Conservation (phyloP, 148 eudicot species). For the Spergularia bocconei region DNA sequence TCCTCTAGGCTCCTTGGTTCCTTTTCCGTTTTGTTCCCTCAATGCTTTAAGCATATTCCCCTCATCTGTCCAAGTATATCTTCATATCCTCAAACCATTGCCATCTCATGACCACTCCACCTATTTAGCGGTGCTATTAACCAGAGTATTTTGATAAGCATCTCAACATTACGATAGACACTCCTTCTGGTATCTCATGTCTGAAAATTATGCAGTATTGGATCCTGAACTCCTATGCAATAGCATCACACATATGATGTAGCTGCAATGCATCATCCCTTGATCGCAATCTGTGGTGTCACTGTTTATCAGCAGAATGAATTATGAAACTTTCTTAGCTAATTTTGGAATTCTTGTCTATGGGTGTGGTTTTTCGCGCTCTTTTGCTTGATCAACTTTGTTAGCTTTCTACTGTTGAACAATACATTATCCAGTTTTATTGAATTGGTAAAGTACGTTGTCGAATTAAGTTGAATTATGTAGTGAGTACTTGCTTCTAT, state of each 20-base stretch:
- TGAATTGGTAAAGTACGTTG: not conserved
- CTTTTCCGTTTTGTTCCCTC: not conserved
- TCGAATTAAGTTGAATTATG: not conserved
- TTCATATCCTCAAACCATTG: not conserved
- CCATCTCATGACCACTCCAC: not conserved
- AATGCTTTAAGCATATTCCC: not conserved
- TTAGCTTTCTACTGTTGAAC: constrained; percentile 10
- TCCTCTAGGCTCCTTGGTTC: not conserved
- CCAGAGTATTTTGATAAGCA: not conserved
- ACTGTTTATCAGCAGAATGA: constrained; percentile 4
- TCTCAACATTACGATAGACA: not conserved
- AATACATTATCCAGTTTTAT: constrained; percentile 14
- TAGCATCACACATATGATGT: not conserved
- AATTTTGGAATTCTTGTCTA: constrained; percentile 17
- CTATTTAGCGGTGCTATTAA: not conserved
- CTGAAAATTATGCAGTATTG: not conserved
- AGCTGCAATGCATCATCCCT: not conserved
- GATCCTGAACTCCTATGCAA: not conserved
- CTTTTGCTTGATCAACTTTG: constrained; percentile 28
- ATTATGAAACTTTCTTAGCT: constrained; percentile 11
- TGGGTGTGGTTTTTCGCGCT: constrained; percentile 8
- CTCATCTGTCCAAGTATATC: not conserved
- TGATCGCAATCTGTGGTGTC: constrained; percentile 1
- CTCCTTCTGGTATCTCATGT: not conserved
- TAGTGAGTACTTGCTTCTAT: not conserved